Evolutionary conservation across 345 rosid species (phyloP), one percentile per base, ranked within the genome.

Genomic region (Cardamine occulta): DNA sequence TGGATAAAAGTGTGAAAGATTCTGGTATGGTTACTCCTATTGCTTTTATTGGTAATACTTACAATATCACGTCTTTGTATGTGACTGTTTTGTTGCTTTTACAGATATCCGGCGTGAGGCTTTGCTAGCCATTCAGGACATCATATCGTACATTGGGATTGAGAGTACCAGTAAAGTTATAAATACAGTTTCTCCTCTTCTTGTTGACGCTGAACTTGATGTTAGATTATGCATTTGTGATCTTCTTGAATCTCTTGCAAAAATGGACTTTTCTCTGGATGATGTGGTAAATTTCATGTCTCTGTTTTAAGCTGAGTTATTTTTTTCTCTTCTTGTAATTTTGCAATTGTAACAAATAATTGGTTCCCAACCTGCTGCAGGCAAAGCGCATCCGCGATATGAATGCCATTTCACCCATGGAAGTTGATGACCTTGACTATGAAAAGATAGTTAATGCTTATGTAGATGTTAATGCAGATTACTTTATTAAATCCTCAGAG

Each of bases 391-490:
- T 92, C 26, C 71, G 73, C 23, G 84, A 87, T 68, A 79, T 95
- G 85, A 95, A 95, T 71, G 83, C 93, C 52, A 86, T 85, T 73
- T 89, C 97, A 52, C 82, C 82, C 55, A 63, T 79, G 72, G 98
- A 94, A 80, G 76, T 86, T 74, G 97, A 79, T 52, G 97, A 81
- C 68, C 93, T 92, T 75, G 99, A 95, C 86, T 92, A 86, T 77
- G 97, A 92, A 54, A 71, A 72, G 49, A 79, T 94, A 51, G 68
- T 81, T 68, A 75, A 68, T 77, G 91, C 97, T 51, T 92, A 92
- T 80, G 90, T 75, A 75, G 86, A 80, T 74, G 87, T 95, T 75
- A 66, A 78, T 48, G 57, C 76, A 37, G 82, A 78, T 59, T 84
- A 85, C 68, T 95, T 92, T 80, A 32, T 26, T 40, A 78, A 84